Conservation (phyloP, 2,329 filamentous ascomycete species). For the Myriosclerotinia scirpicola region DNA sequence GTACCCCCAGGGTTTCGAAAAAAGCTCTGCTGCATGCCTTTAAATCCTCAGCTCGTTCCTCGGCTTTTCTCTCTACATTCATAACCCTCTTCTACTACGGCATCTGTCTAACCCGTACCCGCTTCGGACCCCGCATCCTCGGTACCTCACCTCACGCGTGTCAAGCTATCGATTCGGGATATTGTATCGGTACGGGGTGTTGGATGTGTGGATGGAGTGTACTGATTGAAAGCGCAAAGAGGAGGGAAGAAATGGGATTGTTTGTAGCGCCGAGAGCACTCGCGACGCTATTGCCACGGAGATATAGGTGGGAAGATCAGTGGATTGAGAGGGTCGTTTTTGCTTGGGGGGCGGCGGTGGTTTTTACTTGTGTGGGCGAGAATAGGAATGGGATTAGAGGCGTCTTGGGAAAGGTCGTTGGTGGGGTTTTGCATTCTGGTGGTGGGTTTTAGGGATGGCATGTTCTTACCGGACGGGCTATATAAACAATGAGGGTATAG, state of each 20-base stretch:
- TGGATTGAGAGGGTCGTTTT: constrained; percentile 68
- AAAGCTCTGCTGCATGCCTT: constrained; percentile 45
- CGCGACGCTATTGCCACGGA: constrained; percentile 70
- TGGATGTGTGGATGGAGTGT: constrained; percentile 80
- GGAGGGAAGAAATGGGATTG: constrained; percentile 72
- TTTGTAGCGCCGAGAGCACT: constrained; percentile 80
- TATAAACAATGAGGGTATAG: too few species aligned
- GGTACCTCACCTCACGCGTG: constrained; percentile 50
- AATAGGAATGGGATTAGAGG: constrained; percentile 40
- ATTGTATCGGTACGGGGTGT: constrained; percentile 73
- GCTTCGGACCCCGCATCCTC: constrained; percentile 68
- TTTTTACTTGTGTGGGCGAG: constrained; percentile 67
- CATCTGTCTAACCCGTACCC: constrained; percentile 73
- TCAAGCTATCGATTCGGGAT: constrained; percentile 57
- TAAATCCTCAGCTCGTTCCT: constrained; percentile 65
- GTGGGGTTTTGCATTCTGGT: neutral
- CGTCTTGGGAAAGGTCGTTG: neutral
- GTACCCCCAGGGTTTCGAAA: constrained; percentile 46
- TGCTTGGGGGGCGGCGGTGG: constrained; percentile 64
- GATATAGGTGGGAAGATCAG: constrained; percentile 62
- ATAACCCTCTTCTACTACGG: constrained; percentile 82
- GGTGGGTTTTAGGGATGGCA: neutral
- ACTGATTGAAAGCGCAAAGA: constrained; percentile 63
- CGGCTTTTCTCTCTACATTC: constrained; percentile 74
- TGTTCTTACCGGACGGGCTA: too few species aligned